Base-by-base conservation (phyloP, 2,329 filamentous ascomycete species). In the Paecilomyces dactylethromorphus region DNA sequence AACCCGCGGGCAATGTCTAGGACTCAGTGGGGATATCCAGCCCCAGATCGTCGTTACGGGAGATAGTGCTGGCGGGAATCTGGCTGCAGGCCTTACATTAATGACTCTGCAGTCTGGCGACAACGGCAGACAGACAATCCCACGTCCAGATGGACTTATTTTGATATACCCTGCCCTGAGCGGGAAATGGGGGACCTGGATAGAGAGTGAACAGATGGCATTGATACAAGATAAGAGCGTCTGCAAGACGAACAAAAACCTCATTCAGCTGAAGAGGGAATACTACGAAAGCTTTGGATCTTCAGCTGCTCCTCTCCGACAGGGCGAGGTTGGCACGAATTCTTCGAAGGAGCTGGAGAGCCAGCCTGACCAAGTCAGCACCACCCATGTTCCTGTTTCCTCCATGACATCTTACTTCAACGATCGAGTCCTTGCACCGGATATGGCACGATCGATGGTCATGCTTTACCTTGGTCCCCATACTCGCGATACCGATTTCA, bases 391-490 rank as follows among this genome's bases (percentile, higher is more conserved):
- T 8, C 92, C 93, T 13, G 96, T 93, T 71, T 92, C 91, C 0
- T 92, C 88, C n/a, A 96, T 96, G 86, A 94, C 97, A 35, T 97
- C 93, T 0, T 97, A 97, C 76, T 96, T 97, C 74, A 94, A 96
- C 72, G 94, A 99, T 73, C 88, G 94, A 29, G 90, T 99, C 29
- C 82, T 99, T 12, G 93, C 91, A 0, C 93, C 94, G 0, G 94
- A 99, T 74, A 96, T 97, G 91, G 97, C 97, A 89, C 89, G 94
- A 32, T 91, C 92, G 62, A 97, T 99, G 92, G 96, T 97, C 64
- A 96, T 99, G 64, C 81, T 99, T 3, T 99, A 99, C 72, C 89
- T 99, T 58, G 94, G 94, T 0, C 92, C 92, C 0, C 90, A 97
- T 71, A 90, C 94, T 72, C 88, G 92, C 15, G 35, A 45, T 0